phyloP scores from a whole-genome alignment of 768 basidiomycete species.

The Pluteus cervinus region DNA sequence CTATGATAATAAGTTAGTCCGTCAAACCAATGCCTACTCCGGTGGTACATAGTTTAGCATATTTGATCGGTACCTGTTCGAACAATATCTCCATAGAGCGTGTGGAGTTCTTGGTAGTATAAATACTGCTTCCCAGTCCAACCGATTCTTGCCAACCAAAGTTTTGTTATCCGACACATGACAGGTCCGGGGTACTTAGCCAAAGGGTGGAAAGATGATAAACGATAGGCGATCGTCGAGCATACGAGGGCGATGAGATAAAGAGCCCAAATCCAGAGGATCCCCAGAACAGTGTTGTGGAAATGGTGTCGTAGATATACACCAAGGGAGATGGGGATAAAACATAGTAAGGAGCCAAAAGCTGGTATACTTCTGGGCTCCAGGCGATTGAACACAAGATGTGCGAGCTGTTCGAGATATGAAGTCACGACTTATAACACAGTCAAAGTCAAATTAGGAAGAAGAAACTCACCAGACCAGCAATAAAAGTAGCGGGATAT shows the following conservation, averaged over 20 bases:
- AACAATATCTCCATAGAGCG: constrained; percentile 45
- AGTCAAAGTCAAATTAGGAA: background rate
- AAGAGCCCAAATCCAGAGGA: no score
- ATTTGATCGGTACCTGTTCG: constrained; percentile 36
- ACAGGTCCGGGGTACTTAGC: constrained; percentile 41
- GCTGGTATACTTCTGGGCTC: no score
- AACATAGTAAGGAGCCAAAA: no score
- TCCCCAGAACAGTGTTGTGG: no score
- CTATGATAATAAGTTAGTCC: constrained; percentile 14
- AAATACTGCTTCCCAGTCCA: constrained; percentile 34
- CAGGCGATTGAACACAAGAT: no score
- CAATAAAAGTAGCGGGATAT: background rate
- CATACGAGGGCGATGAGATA: constrained; percentile 9
- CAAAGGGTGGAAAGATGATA: constrained; percentile 43
- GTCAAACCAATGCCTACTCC: background rate
- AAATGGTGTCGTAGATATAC: no score
- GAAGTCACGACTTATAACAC: no score
- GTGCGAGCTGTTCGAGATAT: no score
- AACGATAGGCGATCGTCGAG: constrained; percentile 29
- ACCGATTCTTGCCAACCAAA: constrained; percentile 26
- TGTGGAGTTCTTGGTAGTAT: constrained; percentile 38
- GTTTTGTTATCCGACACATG: constrained; percentile 30
- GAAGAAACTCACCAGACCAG: background rate
- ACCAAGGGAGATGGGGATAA: no score
- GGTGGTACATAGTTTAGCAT: background rate